phyloP scores from a whole-genome alignment of 495 filamentous ascomycete genomes.

The Astrocystis sublimbata region DNA sequence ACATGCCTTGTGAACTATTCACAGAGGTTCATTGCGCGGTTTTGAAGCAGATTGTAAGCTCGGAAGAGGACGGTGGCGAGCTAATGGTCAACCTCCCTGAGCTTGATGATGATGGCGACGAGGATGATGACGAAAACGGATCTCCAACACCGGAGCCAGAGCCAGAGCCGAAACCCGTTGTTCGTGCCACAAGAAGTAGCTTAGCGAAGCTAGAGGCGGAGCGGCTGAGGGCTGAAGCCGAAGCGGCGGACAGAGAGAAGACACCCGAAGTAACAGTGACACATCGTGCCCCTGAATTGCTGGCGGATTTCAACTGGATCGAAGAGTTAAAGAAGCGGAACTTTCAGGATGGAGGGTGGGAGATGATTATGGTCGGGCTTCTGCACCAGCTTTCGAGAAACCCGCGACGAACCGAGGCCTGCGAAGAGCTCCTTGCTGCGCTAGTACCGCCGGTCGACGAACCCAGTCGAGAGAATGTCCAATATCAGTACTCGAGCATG shows the following conservation, averaged over 20 bases:
- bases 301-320: constrained; percentile 75
- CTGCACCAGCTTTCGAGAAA: constrained; percentile 80
- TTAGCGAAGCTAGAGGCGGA: constrained; percentile 77
- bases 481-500: constrained; percentile 66
- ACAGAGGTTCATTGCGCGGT: constrained; percentile 90
- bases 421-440: constrained; percentile 75
- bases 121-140: constrained; percentile 54
- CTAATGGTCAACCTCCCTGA: constrained; percentile 78
- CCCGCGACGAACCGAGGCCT: constrained; percentile 65
- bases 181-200: constrained; percentile 80
- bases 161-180: constrained; percentile 61
- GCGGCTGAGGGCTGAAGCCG: constrained; percentile 56
- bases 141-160: constrained; percentile 57
- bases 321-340: constrained; percentile 78
- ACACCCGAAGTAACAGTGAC: constrained; percentile 44
- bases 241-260: constrained; percentile 46
- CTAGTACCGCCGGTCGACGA: constrained; percentile 76
- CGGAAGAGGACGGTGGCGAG: constrained; percentile 72
- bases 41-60: constrained; percentile 80
- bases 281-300: constrained; percentile 80
- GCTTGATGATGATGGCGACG: constrained; percentile 63
- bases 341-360: constrained; percentile 89
- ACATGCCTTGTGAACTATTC: constrained; percentile 82
- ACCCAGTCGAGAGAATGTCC: constrained; percentile 71
- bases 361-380: constrained; percentile 83